Evolutionary conservation across 169 alveolate species (phyloP).

Genomic region (Fabrea salina): DNA sequence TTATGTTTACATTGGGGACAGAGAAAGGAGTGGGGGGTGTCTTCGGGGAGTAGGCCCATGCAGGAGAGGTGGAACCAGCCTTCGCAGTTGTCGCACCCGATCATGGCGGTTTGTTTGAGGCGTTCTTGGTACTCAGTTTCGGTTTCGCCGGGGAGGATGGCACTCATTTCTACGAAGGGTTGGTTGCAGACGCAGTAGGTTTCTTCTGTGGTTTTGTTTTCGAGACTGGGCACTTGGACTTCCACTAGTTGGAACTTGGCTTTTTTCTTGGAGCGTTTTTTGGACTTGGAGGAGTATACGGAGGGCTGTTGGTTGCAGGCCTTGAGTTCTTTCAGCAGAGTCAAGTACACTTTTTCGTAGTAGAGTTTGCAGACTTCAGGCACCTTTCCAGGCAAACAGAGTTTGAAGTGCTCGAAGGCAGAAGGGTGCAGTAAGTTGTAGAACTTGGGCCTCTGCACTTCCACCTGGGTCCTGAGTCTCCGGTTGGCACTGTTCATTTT

Average conservation of each 20-base stretch:
- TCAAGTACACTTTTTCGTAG: not conserved
- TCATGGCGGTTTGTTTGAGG: not conserved
- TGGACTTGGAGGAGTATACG: no score
- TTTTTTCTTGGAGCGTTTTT: no score
- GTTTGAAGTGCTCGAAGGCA: not conserved
- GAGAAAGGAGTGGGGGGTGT: no score
- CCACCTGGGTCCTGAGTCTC: not conserved
- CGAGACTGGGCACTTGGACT: no score
- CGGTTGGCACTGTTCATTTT: not conserved
- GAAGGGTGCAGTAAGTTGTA: not conserved
- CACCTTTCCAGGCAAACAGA: not conserved
- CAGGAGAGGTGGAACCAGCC: constrained; percentile 26
- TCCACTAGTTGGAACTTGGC: no score
- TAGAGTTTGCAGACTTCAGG: not conserved
- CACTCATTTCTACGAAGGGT: not conserved
- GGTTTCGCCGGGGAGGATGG: not conserved
- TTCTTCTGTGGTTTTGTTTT: not conserved
- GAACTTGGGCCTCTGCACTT: not conserved
- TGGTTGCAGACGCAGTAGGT: constrained; percentile 17
- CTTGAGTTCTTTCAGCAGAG: not conserved
- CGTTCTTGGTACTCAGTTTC: not conserved
- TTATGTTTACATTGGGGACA: no score
- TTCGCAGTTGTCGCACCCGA: not conserved
- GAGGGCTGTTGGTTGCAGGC: no score
- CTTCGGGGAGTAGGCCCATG: not conserved